These are phyloP conservation scores for Vitis hybrid DNA, from an alignment of 177 flowering plant species.

Conservation along the genomic window DNA sequence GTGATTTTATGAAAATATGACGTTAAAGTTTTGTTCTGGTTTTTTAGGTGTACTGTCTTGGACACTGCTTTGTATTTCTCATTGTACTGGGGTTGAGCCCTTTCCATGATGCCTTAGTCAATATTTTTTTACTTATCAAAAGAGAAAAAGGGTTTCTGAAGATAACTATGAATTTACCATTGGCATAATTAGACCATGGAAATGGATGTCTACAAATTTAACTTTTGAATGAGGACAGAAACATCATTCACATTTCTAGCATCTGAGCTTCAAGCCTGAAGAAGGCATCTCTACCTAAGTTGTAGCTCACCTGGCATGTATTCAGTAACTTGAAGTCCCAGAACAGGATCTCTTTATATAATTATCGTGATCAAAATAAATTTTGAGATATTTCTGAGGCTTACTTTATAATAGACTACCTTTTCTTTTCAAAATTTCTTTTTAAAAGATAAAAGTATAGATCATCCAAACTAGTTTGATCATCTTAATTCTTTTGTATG, in stretches of 20 bases:
- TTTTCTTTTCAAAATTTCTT: no score
- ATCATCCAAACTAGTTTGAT: not conserved
- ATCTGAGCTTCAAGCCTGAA: not conserved
- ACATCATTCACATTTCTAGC: not conserved
- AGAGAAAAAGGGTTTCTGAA: not conserved
- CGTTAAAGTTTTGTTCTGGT: no score
- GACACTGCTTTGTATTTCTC: no score
- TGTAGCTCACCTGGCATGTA: not conserved
- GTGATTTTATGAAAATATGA: not conserved
- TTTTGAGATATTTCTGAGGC: not conserved
- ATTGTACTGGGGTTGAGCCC: no score
- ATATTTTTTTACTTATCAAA: no score
- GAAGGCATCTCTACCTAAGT: not conserved
- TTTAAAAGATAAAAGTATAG: not conserved
- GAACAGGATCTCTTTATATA: not conserved
- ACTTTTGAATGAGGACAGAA: not conserved
- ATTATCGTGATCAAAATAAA: not conserved
- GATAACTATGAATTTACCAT: not conserved
- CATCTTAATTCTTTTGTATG: not conserved
- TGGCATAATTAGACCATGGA: not conserved
- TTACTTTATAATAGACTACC: no score
- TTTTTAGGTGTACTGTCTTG: no score
- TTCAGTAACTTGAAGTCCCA: not conserved
- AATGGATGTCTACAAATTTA: not conserved
- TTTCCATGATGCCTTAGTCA: no score